Conservation (phyloP, 169 alveolate genomes). For the Cryptosporidium sp. region DNA sequence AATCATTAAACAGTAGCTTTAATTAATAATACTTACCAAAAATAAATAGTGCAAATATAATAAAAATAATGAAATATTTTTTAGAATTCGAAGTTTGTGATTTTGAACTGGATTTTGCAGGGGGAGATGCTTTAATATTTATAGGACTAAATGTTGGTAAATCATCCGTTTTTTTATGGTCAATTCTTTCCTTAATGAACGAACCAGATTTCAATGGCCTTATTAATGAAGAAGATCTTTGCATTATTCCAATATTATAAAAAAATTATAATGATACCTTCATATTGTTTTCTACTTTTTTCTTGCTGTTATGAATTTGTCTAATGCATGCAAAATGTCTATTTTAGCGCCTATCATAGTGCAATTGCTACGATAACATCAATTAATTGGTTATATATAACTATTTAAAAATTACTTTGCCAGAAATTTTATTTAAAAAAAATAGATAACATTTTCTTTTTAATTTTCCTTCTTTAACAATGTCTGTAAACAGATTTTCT, state of each 20-base stretch:
- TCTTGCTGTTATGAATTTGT: constrained; percentile 21
- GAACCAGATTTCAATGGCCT: constrained; percentile 40
- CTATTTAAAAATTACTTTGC: background rate
- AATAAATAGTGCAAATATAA: constrained; percentile 47
- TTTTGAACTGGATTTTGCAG: background rate
- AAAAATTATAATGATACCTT: background rate
- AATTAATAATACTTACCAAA: constrained; percentile 49
- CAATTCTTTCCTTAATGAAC: constrained; percentile 11
- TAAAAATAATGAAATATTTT: constrained; percentile 28
- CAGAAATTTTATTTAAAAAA: background rate
- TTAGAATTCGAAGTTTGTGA: constrained; percentile 2
- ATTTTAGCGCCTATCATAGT: constrained; percentile 29
- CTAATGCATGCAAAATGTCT: constrained; percentile 36
- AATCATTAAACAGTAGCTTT: background rate
- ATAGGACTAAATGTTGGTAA: constrained; percentile 41
- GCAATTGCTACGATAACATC: background rate
- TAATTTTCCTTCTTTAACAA: background rate
- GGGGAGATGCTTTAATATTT: background rate
- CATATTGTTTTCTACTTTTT: constrained; percentile 16
- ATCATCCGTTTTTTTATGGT: constrained; percentile 52
- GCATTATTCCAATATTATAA: constrained; percentile 25
- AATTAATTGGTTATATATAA: background rate
- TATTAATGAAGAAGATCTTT: constrained; percentile 68
- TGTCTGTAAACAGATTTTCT: background rate
- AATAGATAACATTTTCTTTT: background rate